These are phyloP conservation scores for Huntiella omanensis DNA, from an alignment of 2,329 filamentous ascomycete genomes.

Conservation along the genomic window DNA sequence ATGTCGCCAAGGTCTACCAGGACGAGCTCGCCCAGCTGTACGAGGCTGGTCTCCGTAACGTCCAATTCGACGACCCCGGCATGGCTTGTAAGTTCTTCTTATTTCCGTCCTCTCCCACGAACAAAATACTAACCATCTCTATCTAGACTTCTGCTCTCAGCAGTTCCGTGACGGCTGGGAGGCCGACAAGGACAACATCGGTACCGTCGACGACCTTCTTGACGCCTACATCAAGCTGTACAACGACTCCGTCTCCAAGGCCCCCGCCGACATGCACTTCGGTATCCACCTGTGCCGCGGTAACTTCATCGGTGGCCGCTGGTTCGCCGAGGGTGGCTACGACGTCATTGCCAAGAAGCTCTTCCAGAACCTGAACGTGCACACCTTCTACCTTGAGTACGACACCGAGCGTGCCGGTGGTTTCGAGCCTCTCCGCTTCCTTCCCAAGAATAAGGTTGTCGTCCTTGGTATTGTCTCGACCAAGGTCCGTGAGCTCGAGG, in stretches of 20 bases:
- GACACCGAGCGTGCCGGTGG: slow-evolving; percentile 40
- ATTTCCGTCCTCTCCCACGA: not conserved
- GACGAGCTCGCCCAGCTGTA: slow-evolving; percentile 43
- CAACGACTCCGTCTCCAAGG: slow-evolving; percentile 45
- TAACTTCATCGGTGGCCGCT: slow-evolving; percentile 43
- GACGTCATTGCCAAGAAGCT: slow-evolving; percentile 42
- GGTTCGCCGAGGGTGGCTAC: slow-evolving; percentile 46
- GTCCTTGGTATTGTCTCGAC: slow-evolving; percentile 42
- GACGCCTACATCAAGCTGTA: slow-evolving; percentile 54
- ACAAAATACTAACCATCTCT: not conserved
- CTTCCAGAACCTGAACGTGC: slow-evolving; percentile 37
- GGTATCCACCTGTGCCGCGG: slow-evolving; percentile 45
- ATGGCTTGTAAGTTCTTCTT: slow-evolving; percentile 36
- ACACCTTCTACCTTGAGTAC: slow-evolving; percentile 44
- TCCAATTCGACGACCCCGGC: slow-evolving; percentile 50
- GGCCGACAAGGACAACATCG: slow-evolving; percentile 46
- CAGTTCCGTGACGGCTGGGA: slow-evolving; percentile 54
- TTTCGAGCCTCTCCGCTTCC: slow-evolving; percentile 40
- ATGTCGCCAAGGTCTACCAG: slow-evolving; percentile 47
- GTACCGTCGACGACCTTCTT: slow-evolving; percentile 44
- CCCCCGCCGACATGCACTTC: slow-evolving; percentile 47
- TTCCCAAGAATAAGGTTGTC: slow-evolving; percentile 42
- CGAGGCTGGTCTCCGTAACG: slow-evolving; percentile 41
- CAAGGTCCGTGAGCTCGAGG: slow-evolving; percentile 39
- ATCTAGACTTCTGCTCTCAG: slow-evolving; percentile 52